A percentile compares a stretch with the other conserved stretches of the same genome.
Evolutionary conservation across 2,329 filamentous ascomycete species (phyloP).

Genomic region (Blastomyces parvus): DNA sequence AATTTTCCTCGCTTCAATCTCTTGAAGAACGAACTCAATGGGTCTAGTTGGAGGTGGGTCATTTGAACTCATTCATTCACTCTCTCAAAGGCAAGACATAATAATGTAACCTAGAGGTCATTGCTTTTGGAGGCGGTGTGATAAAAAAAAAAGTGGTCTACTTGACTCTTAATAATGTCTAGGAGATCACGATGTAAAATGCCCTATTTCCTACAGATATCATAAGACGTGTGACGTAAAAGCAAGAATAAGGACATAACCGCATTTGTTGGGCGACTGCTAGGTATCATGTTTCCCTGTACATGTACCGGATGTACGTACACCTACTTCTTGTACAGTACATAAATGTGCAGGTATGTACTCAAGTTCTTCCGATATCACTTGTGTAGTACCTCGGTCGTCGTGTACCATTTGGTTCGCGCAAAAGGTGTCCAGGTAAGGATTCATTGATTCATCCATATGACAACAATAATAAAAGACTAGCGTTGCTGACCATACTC

Average conservation of each 20-base stretch:
- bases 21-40: not conserved
- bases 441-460: not conserved
- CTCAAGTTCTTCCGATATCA: not conserved
- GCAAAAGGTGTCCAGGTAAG: not conserved
- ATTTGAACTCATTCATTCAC: not conserved
- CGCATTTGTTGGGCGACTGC: no score
- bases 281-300: not conserved
- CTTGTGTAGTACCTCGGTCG: not conserved
- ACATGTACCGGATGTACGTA: not conserved
- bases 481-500: not conserved
- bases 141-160: not conserved
- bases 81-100: not conserved
- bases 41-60: not conserved
- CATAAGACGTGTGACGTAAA: not conserved
- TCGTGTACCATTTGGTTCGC: not conserved
- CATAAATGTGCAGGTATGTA: not conserved
- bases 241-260: not conserved
- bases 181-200: not conserved
- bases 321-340: not conserved
- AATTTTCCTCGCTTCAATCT: not conserved
- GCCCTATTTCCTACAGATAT: not conserved
- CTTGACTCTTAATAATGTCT: not conserved
- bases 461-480: not conserved
- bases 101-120: not conserved
- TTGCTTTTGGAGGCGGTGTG: not conserved